Evolutionary conservation across 2,329 filamentous ascomycete genomes (phyloP).

Genomic region (Fusarium virguliforme): DNA sequence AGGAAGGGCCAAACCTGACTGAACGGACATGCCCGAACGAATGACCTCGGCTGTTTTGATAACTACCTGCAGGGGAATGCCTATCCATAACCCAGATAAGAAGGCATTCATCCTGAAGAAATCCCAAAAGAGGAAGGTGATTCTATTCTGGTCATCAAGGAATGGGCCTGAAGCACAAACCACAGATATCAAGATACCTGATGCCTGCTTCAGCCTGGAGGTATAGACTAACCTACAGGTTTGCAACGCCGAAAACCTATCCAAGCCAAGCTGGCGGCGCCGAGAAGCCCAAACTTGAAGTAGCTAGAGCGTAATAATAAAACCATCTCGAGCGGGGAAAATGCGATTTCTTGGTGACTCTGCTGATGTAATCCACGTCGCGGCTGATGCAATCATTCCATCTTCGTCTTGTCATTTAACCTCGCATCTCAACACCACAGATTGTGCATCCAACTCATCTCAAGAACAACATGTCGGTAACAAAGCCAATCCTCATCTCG

Average conservation of each 20-base stretch:
- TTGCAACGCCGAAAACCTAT: neutral
- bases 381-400: neutral
- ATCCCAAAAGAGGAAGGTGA: too few relatives aligned
- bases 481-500: constrained; percentile 61
- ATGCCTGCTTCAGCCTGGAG: neutral
- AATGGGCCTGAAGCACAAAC: too few relatives aligned
- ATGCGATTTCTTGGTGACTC: neutral
- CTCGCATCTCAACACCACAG: neutral
- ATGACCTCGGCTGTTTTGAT: too few relatives aligned
- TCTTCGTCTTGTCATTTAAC: neutral
- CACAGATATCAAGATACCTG: too few relatives aligned
- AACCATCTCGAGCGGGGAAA: neutral
- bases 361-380: constrained; percentile 2
- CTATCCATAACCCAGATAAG: too few relatives aligned
- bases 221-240: neutral
- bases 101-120: too few relatives aligned
- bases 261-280: neutral
- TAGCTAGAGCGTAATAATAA: neutral
- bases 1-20: neutral
- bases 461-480: constrained; percentile 33
- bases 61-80: too few relatives aligned
- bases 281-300: neutral
- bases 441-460: neutral
- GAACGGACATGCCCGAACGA: neutral
- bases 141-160: too few relatives aligned